These are phyloP conservation scores for Trichoderma afroharzianum DNA, from an alignment of 2,329 filamentous ascomycete species.

Conservation along the genomic window DNA sequence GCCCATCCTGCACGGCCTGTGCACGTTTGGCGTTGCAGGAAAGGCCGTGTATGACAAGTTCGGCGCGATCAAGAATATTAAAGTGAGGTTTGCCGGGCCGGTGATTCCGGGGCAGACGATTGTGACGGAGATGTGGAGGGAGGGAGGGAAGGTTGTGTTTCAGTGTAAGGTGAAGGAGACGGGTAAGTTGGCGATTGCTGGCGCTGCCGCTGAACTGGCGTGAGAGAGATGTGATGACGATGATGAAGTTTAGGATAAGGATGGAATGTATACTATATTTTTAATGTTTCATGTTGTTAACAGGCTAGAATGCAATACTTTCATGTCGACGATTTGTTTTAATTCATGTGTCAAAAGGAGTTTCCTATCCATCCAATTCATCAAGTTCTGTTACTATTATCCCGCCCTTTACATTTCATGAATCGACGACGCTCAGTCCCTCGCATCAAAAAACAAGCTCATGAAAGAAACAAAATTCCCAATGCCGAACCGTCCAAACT, in stretches of 20 bases:
- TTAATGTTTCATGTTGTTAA: not conserved
- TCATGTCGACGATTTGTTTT: not conserved
- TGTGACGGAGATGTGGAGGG: conserved; percentile 92
- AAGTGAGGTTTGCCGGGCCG: conserved; percentile 84
- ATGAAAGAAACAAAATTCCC: not conserved
- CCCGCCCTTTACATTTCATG: not conserved
- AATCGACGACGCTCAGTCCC: not conserved
- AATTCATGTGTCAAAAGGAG: not conserved
- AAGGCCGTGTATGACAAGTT: conserved; percentile 85
- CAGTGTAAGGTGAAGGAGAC: conserved; percentile 90
- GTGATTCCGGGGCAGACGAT: conserved; percentile 87
- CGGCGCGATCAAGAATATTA: conserved; percentile 83
- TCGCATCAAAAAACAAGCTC: not conserved
- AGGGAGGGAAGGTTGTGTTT: conserved; percentile 75
- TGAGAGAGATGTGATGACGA: not conserved
- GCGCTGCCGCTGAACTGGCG: conserved; percentile 73
- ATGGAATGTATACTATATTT: not conserved
- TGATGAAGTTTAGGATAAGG: not conserved
- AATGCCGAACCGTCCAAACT: not conserved
- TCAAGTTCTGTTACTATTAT: not conserved
- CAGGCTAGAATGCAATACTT: not conserved
- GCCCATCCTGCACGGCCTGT: conserved; percentile 95
- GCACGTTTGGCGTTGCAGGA: conserved; percentile 85
- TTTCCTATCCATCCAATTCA: not conserved
- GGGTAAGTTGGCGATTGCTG: conserved; percentile 80